A percentile compares a stretch with the other conserved stretches of the same genome.
phyloP scores from a whole-genome alignment of 139 green algal species.

The Chlamydomonas incerta region DNA sequence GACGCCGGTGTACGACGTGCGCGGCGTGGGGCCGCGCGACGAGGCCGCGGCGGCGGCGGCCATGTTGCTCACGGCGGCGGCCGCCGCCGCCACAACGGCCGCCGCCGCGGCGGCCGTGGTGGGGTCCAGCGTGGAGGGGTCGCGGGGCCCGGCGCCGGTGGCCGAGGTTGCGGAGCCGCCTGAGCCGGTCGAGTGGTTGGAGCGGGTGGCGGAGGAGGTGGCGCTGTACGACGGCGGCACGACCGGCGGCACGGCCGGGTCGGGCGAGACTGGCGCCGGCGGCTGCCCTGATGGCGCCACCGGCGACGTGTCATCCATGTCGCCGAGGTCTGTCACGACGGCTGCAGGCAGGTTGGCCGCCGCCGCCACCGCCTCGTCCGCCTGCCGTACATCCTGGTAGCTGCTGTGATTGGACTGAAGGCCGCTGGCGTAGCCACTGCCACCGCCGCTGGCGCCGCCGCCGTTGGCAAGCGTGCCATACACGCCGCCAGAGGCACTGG shows the following conservation, averaged over 20 bases:
- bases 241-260: not conserved
- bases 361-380: too few relatives aligned
- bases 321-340: not conserved
- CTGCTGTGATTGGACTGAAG: too few relatives aligned
- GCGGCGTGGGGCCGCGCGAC: conserved; percentile 11
- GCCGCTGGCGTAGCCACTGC: too few relatives aligned
- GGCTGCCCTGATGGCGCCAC: conserved; percentile 1
- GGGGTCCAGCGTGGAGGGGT: conserved; percentile 1
- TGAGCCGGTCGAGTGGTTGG: not conserved
- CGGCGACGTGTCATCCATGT: not conserved
- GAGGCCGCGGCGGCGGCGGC: conserved; percentile 11
- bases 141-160: not conserved
- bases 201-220: not conserved
- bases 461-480: too few relatives aligned
- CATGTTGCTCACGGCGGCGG: conserved; percentile 1
- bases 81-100: conserved; percentile 18
- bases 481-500: too few relatives aligned
- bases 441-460: too few relatives aligned
- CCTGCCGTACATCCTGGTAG: too few relatives aligned
- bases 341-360: too few relatives aligned
- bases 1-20: not conserved
- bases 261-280: not conserved
- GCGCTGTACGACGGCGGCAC: not conserved
- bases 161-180: not conserved
- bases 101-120: conserved; percentile 26